Evolutionary conservation across 2,329 filamentous ascomycete species (phyloP).

Genomic region (Geosmithia putterillii): DNA sequence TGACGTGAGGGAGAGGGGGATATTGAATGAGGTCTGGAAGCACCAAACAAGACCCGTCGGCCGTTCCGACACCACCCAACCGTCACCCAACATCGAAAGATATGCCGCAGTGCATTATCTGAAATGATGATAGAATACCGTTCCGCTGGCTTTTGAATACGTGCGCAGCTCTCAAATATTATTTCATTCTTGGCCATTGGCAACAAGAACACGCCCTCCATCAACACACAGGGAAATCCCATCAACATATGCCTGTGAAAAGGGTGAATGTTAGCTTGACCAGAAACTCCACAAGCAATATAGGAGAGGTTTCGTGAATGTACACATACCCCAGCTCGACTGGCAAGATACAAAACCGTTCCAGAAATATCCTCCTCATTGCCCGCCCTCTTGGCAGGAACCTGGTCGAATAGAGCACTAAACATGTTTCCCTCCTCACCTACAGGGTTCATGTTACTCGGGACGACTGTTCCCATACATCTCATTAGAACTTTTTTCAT

Average conservation of each 20-base stretch:
- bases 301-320: neutral
- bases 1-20: no score
- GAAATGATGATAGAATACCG: no score
- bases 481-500: neutral
- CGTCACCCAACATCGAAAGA: no score
- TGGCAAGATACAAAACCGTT: conserved; percentile 15
- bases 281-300: neutral
- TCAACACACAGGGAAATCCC: conserved; percentile 16
- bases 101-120: no score
- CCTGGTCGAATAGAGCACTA: conserved; percentile 15
- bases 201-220: conserved; percentile 15
- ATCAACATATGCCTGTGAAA: conserved; percentile 15
- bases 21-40: no score
- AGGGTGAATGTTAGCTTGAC: conserved; percentile 1
- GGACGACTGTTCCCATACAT: conserved; percentile 17
- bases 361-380: conserved; percentile 17
- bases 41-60: no score
- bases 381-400: conserved; percentile 16
- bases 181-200: conserved; percentile 15
- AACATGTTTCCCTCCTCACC: conserved; percentile 18
- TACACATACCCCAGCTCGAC: conserved; percentile 15
- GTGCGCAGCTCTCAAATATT: neutral
- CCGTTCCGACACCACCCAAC: no score
- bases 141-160: neutral
- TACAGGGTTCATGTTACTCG: conserved; percentile 19